A percentile compares a stretch with the other conserved stretches of the same genome.
Conservation (phyloP, 345 rosid species). For the Odontarrhena argentea region DNA sequence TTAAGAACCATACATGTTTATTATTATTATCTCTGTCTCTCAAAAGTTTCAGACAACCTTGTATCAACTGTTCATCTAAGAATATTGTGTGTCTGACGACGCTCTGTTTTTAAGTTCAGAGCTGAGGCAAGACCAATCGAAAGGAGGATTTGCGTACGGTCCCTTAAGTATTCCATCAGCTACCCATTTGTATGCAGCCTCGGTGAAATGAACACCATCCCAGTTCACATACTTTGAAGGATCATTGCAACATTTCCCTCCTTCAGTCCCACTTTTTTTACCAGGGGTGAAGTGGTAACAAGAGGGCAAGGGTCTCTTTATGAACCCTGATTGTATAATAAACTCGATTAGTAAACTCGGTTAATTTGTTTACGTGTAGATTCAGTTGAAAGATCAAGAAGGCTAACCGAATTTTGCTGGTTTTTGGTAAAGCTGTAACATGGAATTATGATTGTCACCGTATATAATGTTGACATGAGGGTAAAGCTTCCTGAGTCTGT, state of each 20-base stretch:
- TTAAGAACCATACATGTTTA: too few species aligned
- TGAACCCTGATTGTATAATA: conserved; percentile 40
- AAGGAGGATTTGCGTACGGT: conserved; percentile 17
- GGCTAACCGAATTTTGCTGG: conserved; percentile 48
- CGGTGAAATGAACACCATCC: conserved; percentile 52
- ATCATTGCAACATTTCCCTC: conserved; percentile 36
- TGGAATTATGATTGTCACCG: conserved; percentile 46
- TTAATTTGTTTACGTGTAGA: too few species aligned
- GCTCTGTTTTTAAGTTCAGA: too few species aligned
- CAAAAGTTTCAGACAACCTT: too few species aligned
- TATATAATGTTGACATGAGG: conserved; percentile 46
- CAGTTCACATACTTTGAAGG: conserved; percentile 47
- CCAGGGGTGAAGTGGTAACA: conserved; percentile 44
- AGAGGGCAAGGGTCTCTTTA: conserved; percentile 32
- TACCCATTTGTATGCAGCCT: conserved; percentile 36
- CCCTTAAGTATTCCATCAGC: conserved; percentile 30
- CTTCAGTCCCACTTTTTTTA: conserved; percentile 31
- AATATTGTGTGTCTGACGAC: too few species aligned
- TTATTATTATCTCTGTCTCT: too few species aligned
- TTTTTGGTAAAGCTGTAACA: conserved; percentile 31
- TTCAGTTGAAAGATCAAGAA: too few species aligned
- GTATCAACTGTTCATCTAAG: too few species aligned
- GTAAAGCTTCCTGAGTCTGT: conserved; percentile 31
- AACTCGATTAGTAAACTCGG: too few species aligned
- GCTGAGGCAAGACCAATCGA: conserved; percentile 27